phyloP scores from a whole-genome alignment of 768 basidiomycete genomes.

The Coprinopsis marcescibilis region DNA sequence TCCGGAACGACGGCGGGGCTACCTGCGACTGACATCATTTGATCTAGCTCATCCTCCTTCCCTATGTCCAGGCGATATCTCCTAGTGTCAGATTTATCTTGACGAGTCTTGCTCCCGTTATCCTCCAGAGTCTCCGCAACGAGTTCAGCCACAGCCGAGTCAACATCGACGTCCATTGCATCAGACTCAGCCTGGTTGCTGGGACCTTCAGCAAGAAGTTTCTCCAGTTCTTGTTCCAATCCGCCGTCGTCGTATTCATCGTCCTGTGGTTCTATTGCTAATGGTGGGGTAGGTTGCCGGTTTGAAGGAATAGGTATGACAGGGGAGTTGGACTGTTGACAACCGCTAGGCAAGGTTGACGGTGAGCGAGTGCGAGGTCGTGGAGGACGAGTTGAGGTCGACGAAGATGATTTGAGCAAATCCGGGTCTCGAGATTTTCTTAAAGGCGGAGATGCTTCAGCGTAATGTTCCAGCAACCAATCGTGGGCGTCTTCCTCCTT shows the following conservation, averaged over 20 bases:
- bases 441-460: slow-evolving; percentile 30
- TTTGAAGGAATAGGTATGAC: slow-evolving; percentile 7
- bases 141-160: slow-evolving; percentile 36
- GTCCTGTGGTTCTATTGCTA: slow-evolving; percentile 20
- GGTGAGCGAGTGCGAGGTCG: neutral
- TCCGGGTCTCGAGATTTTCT: neutral
- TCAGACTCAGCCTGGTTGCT: slow-evolving; percentile 29
- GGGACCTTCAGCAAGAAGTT: slow-evolving; percentile 27
- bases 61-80: slow-evolving; percentile 7
- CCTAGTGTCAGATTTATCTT: slow-evolving; percentile 6
- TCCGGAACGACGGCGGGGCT: neutral
- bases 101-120: slow-evolving; percentile 14
- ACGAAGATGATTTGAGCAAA: slow-evolving; percentile 18
- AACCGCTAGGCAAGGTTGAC: slow-evolving; percentile 20
- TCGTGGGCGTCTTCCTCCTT: slow-evolving; percentile 47
- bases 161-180: slow-evolving; percentile 40
- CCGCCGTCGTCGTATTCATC: slow-evolving; percentile 28
- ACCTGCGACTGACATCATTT: neutral
- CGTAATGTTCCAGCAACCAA: slow-evolving; percentile 54
- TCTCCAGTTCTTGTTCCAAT: slow-evolving; percentile 43
- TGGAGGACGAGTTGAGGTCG: slow-evolving; percentile 22
- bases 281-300: slow-evolving; percentile 8
- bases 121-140: slow-evolving; percentile 36
- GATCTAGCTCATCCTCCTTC: slow-evolving; percentile 14
- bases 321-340: slow-evolving; percentile 16